Evolutionary conservation across 2,329 filamentous ascomycete genomes (phyloP).

Genomic region (Amauroascus verrucosus): DNA sequence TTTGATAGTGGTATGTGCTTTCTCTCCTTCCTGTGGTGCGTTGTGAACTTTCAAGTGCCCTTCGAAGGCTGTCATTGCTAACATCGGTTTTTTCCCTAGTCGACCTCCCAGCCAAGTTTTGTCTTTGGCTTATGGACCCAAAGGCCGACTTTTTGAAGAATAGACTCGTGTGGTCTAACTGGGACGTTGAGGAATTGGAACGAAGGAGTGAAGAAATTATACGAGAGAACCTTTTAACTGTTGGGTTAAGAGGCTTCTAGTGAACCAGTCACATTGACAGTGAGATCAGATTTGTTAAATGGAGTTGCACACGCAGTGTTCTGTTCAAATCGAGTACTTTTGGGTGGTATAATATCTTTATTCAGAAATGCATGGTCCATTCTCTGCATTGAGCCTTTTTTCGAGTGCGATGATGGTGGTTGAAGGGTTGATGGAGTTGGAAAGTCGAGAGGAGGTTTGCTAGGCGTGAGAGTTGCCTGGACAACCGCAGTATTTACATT

Average conservation of each 20-base stretch:
- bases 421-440: no score
- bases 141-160: conserved; percentile 30
- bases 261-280: neutral
- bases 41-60: no score
- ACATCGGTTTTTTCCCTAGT: conserved; percentile 17
- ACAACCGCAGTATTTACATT: conserved; percentile 7
- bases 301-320: no score
- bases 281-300: no score
- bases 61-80: neutral
- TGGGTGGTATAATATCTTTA: no score
- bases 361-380: no score
- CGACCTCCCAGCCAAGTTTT: conserved; percentile 22
- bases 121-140: conserved; percentile 31
- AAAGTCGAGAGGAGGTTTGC: no score
- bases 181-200: neutral
- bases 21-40: no score
- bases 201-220: no score
- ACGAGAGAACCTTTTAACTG: neutral
- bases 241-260: neutral
- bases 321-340: no score
- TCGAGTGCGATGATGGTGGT: no score
- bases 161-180: neutral
- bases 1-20: conserved; percentile 13
- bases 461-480: conserved; percentile 7
- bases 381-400: no score